Percentiles rank a stretch among this genome's conserved stretches.
Conservation (phyloP, 108 stramenopile species). For the Skeletonema marinoi region DNA sequence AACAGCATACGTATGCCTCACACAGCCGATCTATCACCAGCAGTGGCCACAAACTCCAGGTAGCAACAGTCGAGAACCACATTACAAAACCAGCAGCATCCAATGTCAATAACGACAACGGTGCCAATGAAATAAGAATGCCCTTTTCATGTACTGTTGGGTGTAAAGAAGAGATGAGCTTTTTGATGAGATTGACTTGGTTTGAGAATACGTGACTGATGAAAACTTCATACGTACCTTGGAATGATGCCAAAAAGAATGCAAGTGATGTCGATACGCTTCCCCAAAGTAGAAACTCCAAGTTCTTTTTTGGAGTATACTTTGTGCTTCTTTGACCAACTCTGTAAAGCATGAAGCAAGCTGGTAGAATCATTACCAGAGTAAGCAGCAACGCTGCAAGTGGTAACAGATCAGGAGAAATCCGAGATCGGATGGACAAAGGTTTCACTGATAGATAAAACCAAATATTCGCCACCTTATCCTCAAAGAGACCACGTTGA, state of each 20-base stretch:
- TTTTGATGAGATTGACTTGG: background rate
- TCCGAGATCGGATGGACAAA: slow-evolving; percentile 62
- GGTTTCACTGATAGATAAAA: slow-evolving; percentile 77
- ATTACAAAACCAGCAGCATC: slow-evolving; percentile 58
- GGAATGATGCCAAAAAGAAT: slow-evolving; percentile 81
- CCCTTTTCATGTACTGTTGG: slow-evolving; percentile 91
- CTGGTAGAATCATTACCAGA: slow-evolving; percentile 49
- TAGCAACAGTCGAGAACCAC: slow-evolving; percentile 71
- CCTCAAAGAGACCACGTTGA: slow-evolving; percentile 94
- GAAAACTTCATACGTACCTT: background rate
- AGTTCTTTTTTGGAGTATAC: slow-evolving; percentile 24
- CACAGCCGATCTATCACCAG: slow-evolving; percentile 70
- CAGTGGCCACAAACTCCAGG: slow-evolving; percentile 80
- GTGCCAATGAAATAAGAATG: slow-evolving; percentile 84
- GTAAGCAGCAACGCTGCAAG: slow-evolving; percentile 57
- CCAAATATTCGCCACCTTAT: slow-evolving; percentile 95
- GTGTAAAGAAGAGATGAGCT: background rate
- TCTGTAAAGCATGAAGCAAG: slow-evolving; percentile 46
- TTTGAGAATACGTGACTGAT: slow-evolving; percentile 45
- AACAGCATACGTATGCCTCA: slow-evolving; percentile 61
- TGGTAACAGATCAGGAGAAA: slow-evolving; percentile 58
- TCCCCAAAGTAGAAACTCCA: slow-evolving; percentile 59
- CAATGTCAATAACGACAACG: slow-evolving; percentile 62
- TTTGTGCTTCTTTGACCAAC: slow-evolving; percentile 40
- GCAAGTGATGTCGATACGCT: slow-evolving; percentile 68